Percentiles rank a stretch among this genome's conserved stretches.
phyloP scores from a whole-genome alignment of 352 stramenopile species.

The Globisporangium okanoganense region DNA sequence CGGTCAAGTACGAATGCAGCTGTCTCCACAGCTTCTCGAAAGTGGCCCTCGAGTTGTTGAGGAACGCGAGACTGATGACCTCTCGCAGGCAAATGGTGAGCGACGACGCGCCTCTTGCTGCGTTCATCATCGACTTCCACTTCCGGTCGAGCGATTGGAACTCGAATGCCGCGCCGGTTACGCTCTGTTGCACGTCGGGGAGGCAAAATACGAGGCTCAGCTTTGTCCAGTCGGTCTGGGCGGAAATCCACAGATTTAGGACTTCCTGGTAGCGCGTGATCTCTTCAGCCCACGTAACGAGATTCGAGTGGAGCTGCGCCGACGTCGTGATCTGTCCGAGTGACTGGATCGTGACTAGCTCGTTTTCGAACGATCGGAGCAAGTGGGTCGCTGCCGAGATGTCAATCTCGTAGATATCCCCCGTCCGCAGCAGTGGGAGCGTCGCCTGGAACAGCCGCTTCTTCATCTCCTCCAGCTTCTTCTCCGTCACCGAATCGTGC shows the following conservation, averaged over 20 bases:
- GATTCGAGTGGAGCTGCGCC: slow-evolving; percentile 25
- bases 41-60: slow-evolving; percentile 31
- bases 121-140: slow-evolving; percentile 65
- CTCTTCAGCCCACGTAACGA: slow-evolving; percentile 58
- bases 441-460: slow-evolving; percentile 28
- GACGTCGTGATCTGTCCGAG: slow-evolving; percentile 46
- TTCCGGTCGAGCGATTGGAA: slow-evolving; percentile 66
- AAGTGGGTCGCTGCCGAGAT: slow-evolving; percentile 21
- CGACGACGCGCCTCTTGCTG: slow-evolving; percentile 40
- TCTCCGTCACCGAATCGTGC: slow-evolving; percentile 53
- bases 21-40: slow-evolving; percentile 61
- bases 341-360: slow-evolving; percentile 54
- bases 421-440: slow-evolving; percentile 38
- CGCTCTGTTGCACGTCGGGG: slow-evolving; percentile 52
- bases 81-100: slow-evolving; percentile 53
- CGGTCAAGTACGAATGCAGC: slow-evolving; percentile 45
- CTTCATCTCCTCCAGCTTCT: slow-evolving; percentile 60
- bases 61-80: slow-evolving; percentile 51
- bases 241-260: slow-evolving; percentile 46
- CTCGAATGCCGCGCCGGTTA: slow-evolving; percentile 46
- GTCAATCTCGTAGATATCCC: slow-evolving; percentile 48
- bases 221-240: slow-evolving; percentile 50
- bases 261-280: slow-evolving; percentile 58
- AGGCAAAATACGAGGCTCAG: slow-evolving; percentile 44
- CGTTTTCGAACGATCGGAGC: slow-evolving; percentile 45